Evolutionary conservation across 768 basidiomycete species (phyloP), one percentile per base, ranked within the genome.

Genomic region (Amanita rubescens): DNA sequence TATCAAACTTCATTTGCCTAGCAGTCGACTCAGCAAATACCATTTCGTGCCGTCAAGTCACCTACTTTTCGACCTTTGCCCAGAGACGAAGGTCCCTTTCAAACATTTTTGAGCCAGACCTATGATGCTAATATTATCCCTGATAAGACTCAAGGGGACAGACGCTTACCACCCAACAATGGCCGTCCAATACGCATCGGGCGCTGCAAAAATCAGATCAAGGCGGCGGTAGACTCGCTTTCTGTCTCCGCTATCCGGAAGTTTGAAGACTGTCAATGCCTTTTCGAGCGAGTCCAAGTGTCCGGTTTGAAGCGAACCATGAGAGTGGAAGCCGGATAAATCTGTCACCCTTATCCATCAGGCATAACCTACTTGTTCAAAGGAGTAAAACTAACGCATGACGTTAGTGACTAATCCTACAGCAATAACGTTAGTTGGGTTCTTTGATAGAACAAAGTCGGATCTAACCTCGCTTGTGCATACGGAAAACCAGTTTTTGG

Each of bases 81-180:
- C 83, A 87, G 12, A 79, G 68, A 57, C 89, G 76, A 47, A 96
- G 65, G 67, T 95, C 94, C 24, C 91, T 73, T 66, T 95, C 81
- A 63, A 96, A 95, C 82, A 91, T 87, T 56, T 80, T 90, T 4
- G 88, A 93, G 0, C 94, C 93, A 5, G 85, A 87, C 88, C 88
- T 90, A n/a, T n/a, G 22, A 32, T 19, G 25, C 52, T 19, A 55
- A 43, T 47, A 3, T 22, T 3, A 27, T n/a, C n/a, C n/a, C n/a
- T n/a, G n/a, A n/a, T n/a, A n/a, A n/a, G 17, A 22, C 3, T 7
- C n/a, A 55, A 9, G n/a, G n/a, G n/a, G n/a, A 10, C 8, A 35
- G n/a, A 10, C 17, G 17, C 71, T 58, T 48, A 87, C 94, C 94
- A 97, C 49, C 94, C 94, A 24, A 92, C 76, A 1, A 96, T 81